phyloP scores from a whole-genome alignment of 106 monocot species.

The Apostasia shenzhenica region DNA sequence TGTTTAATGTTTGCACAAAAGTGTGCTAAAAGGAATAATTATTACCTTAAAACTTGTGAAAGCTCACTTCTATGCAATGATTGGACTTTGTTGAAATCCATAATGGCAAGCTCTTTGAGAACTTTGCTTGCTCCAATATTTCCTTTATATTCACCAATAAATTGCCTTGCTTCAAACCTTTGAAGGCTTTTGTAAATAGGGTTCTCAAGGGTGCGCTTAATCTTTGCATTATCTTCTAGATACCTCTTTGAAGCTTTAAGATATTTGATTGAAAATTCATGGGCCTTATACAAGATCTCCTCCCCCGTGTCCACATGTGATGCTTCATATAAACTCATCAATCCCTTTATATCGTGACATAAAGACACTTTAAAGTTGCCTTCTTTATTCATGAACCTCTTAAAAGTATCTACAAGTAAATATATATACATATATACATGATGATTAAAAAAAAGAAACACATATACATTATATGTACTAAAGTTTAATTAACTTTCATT shows the following conservation, averaged over 20 bases:
- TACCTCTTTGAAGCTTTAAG: conserved; percentile 5
- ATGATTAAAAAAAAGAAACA: not conserved
- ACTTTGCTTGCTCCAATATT: not conserved
- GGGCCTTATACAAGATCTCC: conserved; percentile 24
- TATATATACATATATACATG: not conserved
- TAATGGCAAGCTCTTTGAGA: conserved; percentile 23
- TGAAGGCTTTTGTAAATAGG: conserved; percentile 29
- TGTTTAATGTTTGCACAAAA: too few relatives aligned
- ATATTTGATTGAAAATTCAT: conserved; percentile 23
- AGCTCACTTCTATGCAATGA: conserved; percentile 26
- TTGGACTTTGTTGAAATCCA: conserved; percentile 32
- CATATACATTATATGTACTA: not conserved
- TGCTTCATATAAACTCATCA: conserved; percentile 43
- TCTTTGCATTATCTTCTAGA: conserved; percentile 9
- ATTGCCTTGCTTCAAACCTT: conserved; percentile 12
- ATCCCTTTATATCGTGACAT: conserved; percentile 20
- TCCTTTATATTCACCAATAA: conserved; percentile 5
- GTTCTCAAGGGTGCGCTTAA: conserved; percentile 22
- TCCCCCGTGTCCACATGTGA: conserved; percentile 35
- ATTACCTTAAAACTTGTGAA: conserved; percentile 22
- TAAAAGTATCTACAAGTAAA: conserved; percentile 19
- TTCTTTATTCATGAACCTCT: conserved; percentile 14
- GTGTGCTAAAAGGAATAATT: not conserved
- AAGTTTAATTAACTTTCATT: too few relatives aligned
- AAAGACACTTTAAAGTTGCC: conserved; percentile 18